phyloP scores from a whole-genome alignment of 2,329 filamentous ascomycete species.

The Helotiales sp. region DNA sequence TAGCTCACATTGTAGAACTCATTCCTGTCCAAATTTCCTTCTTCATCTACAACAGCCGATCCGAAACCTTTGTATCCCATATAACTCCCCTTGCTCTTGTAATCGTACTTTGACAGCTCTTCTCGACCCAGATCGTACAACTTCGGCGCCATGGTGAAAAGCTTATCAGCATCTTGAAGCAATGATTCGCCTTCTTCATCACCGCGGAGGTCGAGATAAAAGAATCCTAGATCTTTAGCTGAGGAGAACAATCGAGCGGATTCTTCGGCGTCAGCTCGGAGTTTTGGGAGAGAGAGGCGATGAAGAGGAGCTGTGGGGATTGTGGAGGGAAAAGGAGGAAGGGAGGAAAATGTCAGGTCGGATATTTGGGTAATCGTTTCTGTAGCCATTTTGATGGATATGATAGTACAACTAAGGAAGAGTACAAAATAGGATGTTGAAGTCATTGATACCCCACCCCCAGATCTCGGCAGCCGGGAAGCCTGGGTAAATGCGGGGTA shows the following conservation, averaged over 20 bases:
- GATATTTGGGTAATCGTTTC: constrained; percentile 19
- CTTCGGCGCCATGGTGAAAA: constrained; percentile 32
- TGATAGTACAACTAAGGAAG: background rate
- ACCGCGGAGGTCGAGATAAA: constrained; percentile 36
- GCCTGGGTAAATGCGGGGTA: constrained; percentile 9
- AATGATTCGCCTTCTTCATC: constrained; percentile 32
- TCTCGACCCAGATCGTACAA: constrained; percentile 49
- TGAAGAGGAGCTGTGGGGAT: constrained; percentile 35
- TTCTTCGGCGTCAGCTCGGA: constrained; percentile 24
- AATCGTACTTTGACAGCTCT: constrained; percentile 62
- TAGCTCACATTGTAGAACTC: constrained; percentile 40
- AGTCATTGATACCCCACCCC: background rate
- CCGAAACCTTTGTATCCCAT: constrained; percentile 38
- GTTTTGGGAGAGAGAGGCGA: constrained; percentile 30
- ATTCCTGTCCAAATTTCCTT: constrained; percentile 37
- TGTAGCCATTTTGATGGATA: constrained; percentile 17
- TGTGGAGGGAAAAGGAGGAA: constrained; percentile 32
- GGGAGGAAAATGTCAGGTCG: constrained; percentile 15
- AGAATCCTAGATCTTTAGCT: constrained; percentile 38
- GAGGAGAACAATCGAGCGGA: constrained; percentile 31
- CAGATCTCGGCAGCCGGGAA: background rate
- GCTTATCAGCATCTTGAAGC: constrained; percentile 28
- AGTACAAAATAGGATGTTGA: background rate
- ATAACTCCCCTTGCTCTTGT: constrained; percentile 40
- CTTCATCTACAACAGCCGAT: constrained; percentile 33